phyloP scores from a whole-genome alignment of 805 yeast genomes.

The Candida adriatica region DNA sequence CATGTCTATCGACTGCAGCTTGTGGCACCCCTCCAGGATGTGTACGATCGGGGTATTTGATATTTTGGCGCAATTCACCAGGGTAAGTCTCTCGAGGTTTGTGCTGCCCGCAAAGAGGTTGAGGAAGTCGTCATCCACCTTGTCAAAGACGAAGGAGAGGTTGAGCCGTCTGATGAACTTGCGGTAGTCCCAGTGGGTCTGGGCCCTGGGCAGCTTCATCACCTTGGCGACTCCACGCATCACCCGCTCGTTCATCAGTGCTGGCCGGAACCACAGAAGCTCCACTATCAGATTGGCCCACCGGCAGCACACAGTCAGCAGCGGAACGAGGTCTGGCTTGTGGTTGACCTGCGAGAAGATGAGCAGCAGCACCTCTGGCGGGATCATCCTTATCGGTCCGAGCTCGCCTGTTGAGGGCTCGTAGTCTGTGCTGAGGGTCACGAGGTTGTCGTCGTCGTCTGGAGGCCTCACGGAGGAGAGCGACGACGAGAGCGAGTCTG shows the following conservation, averaged over 20 bases:
- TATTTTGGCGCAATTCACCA: constrained; percentile 70
- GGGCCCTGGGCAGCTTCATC: constrained; percentile 38
- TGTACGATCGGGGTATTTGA: constrained; percentile 53
- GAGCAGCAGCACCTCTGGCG: constrained; percentile 53
- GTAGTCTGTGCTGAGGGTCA: too few species aligned
- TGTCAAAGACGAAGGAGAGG: constrained; percentile 62
- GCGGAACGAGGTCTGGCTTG: constrained; percentile 49
- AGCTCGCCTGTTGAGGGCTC: constrained; percentile 5
- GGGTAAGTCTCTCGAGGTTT: constrained; percentile 76
- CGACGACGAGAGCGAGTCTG: too few species aligned
- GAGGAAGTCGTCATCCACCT: constrained; percentile 60
- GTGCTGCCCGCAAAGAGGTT: constrained; percentile 57
- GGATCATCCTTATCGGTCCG: constrained; percentile 28
- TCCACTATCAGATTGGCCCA: constrained; percentile 79
- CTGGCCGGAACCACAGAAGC: constrained; percentile 83
- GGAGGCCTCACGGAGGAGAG: too few species aligned
- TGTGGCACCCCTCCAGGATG: constrained; percentile 57
- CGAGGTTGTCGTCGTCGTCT: too few species aligned
- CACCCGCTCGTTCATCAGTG: constrained; percentile 43
- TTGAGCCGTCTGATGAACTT: constrained; percentile 72
- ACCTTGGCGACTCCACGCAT: constrained; percentile 49
- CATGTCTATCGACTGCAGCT: constrained; percentile 79
- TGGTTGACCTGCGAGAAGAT: constrained; percentile 60
- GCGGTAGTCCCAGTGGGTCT: constrained; percentile 61
- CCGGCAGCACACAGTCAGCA: constrained; percentile 68